Conservation (phyloP, 352 stramenopile species). For the Phytophthora pistaciae region DNA sequence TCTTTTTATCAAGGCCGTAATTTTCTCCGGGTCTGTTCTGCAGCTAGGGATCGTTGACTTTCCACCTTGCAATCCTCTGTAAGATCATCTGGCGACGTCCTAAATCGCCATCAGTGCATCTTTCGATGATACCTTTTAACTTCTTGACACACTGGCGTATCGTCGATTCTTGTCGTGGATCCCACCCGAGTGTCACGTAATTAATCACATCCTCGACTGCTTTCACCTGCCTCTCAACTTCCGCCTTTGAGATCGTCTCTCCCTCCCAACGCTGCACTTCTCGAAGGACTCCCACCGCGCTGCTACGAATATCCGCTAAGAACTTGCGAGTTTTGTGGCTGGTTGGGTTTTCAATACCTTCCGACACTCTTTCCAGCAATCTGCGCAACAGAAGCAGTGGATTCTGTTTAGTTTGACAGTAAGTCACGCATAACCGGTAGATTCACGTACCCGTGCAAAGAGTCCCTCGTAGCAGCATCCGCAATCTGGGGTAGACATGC, state of each 20-base stretch:
- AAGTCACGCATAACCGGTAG: too few species aligned
- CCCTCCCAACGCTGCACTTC: not conserved
- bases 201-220: not conserved
- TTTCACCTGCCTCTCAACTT: not conserved
- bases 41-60: constrained; percentile 4
- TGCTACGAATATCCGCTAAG: constrained; percentile 5
- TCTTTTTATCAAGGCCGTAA: too few species aligned
- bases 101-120: not conserved
- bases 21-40: too few species aligned
- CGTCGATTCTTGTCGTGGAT: constrained; percentile 4
- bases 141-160: constrained; percentile 8
- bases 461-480: not conserved
- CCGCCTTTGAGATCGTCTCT: not conserved
- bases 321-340: constrained; percentile 4
- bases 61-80: constrained; percentile 3
- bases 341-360: constrained; percentile 2
- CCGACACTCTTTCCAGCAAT: constrained; percentile 6
- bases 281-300: not conserved
- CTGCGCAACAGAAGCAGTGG: not conserved
- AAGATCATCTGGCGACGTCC: not conserved
- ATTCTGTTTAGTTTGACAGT: not conserved
- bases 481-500: not conserved
- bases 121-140: constrained; percentile 7
- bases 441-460: constrained; percentile 6
- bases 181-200: constrained; percentile 11